Percentiles rank a stretch among this genome's conserved stretches.
phyloP scores from a whole-genome alignment of 306 rosid species.

The Inga leiocalycina region DNA sequence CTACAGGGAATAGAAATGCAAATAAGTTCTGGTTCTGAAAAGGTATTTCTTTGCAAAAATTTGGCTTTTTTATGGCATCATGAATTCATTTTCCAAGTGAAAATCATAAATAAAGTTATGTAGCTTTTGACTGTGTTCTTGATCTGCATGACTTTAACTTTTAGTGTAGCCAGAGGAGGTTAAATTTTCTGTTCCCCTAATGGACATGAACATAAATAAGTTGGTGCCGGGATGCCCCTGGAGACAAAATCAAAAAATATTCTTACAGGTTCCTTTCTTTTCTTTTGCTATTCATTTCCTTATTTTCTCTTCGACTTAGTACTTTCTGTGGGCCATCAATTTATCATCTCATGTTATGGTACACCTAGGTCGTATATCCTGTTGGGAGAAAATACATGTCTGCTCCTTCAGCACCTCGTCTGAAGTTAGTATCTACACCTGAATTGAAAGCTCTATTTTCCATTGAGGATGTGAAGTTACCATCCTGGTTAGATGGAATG shows the following conservation, averaged over 20 bases:
- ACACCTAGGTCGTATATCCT: constrained; percentile 76
- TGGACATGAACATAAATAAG: constrained; percentile 84
- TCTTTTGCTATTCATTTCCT: background rate
- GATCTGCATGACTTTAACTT: constrained; percentile 66
- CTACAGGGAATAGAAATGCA: constrained; percentile 96
- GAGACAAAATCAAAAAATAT: constrained; percentile 81
- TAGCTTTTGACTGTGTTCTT: constrained; percentile 52
- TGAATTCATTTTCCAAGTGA: constrained; percentile 6
- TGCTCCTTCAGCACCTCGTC: constrained; percentile 81
- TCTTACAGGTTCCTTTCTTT: constrained; percentile 71
- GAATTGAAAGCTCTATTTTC: constrained; percentile 73
- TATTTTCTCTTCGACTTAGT: background rate
- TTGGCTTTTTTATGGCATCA: constrained; percentile 28
- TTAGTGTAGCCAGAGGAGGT: constrained; percentile 93
- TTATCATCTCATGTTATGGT: constrained; percentile 31
- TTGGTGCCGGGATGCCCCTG: constrained; percentile 87
- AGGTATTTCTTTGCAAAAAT: constrained; percentile 55
- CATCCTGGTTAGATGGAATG: constrained; percentile 90
- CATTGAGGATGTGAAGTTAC: constrained; percentile 88
- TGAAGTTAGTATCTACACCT: constrained; percentile 57
- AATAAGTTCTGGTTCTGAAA: constrained; percentile 55
- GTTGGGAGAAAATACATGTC: constrained; percentile 74
- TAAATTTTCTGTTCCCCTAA: constrained; percentile 87
- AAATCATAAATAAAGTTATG: constrained; percentile 23
- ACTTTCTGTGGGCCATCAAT: constrained; percentile 26